Percentiles rank a stretch among this genome's conserved stretches.
phyloP scores from a whole-genome alignment of 345 rosid genomes.

The Leavenworthia alabamica region DNA sequence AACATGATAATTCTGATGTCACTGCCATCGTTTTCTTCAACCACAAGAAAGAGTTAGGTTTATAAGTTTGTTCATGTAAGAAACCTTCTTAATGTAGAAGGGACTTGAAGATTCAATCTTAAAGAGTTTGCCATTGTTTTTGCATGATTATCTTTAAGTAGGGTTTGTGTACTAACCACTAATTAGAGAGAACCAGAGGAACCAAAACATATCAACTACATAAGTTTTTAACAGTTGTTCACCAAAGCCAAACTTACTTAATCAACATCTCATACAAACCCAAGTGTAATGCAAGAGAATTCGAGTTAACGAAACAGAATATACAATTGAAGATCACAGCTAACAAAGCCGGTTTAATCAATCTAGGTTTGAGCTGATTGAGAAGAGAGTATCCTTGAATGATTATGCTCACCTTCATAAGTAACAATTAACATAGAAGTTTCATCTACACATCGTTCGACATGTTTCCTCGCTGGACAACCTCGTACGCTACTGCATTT shows the following conservation, averaged over 20 bases:
- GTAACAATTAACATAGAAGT: conserved; percentile 68
- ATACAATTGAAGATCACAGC: conserved; percentile 1
- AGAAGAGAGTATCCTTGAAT: conserved; percentile 42
- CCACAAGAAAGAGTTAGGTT: background rate
- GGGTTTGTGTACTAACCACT: no score
- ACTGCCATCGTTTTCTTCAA: background rate
- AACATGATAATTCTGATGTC: background rate
- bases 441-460: conserved; percentile 63
- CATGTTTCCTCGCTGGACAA: conserved; percentile 79
- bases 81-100: no score
- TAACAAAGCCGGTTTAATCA: background rate
- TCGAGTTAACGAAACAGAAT: background rate
- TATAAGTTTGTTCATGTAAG: background rate
- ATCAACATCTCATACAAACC: conserved; percentile 3
- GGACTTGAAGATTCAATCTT: background rate
- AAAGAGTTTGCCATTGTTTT: background rate
- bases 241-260: conserved; percentile 4
- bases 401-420: conserved; percentile 75
- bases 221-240: background rate
- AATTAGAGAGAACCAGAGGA: background rate
- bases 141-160: no score
- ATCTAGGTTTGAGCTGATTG: conserved; percentile 48
- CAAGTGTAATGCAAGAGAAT: background rate
- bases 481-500: conserved; percentile 71
- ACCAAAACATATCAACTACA: background rate